Base-by-base conservation (phyloP, 371 early-diverging fungal genomes). In the Apophysomyces variabilis region DNA sequence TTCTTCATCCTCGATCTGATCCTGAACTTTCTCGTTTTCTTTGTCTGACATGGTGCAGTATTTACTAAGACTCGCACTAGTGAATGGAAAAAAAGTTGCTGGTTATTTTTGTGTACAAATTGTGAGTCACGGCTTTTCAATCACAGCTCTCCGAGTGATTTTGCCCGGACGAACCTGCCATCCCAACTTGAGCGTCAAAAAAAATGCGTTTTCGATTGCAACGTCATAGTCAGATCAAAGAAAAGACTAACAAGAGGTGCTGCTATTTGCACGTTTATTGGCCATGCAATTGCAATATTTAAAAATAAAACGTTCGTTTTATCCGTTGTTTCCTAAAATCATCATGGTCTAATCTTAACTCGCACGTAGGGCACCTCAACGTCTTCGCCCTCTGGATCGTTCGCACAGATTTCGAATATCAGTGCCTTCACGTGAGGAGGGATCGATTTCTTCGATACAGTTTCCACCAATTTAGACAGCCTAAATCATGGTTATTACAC, bases 311-410 rank as follows among this genome's bases (percentile, higher is more conserved):
- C 32, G 32, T 26, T 26, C 32, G 32, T 26, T 26, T 26, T 26
- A 26, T 26, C 32, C 32, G 3, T 26, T 26, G 3, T 26, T 26
- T 26, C 32, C 32, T 26, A 26, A 26, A 26, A 26, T 26, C 32
- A 26, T 69, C 73, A 81, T 12, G 68, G 67, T 72, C 78, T 74
- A 59, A 81, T 70, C 45, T 70, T 74, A 39, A 81, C 78, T 45
- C 74, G 65, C 61, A 81, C 82, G 66, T 81, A 81, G 60, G 82
- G 82, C 12, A 81, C 89, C 67, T 94, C 95, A 16, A 95, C 94
- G 71, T 97, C 97, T 70, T 97, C 97, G 13, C 90, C 97, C n/a
- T 93, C 87, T 11, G 74, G 76, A 68, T 96, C 96, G 66, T 94
- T 93, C 58, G 90, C 94, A 73, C 95, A 93, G 47, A 96, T 82